Conservation (phyloP, 164 flowering plant genomes). For the Vitis labrusca region DNA sequence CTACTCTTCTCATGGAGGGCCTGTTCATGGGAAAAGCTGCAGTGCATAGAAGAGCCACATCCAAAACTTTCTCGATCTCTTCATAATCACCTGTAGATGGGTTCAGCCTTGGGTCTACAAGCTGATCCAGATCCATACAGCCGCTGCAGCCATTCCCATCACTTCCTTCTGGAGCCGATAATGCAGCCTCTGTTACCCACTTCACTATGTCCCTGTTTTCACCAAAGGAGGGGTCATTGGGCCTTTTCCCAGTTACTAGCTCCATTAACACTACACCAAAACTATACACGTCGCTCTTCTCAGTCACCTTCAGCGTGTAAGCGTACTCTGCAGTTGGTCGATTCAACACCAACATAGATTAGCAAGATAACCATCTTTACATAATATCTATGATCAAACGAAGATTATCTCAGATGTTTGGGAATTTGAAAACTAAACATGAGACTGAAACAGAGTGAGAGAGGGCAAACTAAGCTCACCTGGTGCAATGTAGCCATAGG, state of each 20-base stretch:
- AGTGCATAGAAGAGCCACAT: constrained; percentile 64
- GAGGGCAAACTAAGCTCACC: constrained; percentile 33
- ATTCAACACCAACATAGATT: background rate
- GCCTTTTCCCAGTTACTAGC: constrained; percentile 56
- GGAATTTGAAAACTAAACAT: too few species aligned
- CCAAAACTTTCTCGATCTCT: constrained; percentile 55
- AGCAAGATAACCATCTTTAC: background rate
- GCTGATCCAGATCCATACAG: constrained; percentile 18
- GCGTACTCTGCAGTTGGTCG: constrained; percentile 53
- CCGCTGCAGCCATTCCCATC: background rate
- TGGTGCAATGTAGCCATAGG: constrained; percentile 87
- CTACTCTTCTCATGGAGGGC: constrained; percentile 77
- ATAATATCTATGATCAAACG: too few species aligned
- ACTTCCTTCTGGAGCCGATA: constrained; percentile 14
- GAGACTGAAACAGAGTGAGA: too few species aligned
- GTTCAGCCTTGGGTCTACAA: constrained; percentile 53
- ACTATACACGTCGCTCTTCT: constrained; percentile 68
- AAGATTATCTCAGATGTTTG: too few species aligned
- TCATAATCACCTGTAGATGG: constrained; percentile 22
- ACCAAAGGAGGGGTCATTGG: constrained; percentile 47
- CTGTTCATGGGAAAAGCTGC: constrained; percentile 53
- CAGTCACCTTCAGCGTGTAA: constrained; percentile 55
- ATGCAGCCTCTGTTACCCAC: constrained; percentile 52
- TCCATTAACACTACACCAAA: constrained; percentile 63
- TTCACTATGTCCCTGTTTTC: constrained; percentile 63